These are phyloP conservation scores for Arabidopsis hybrid DNA, from an alignment of 441 rosid genomes.

Conservation along the genomic window DNA sequence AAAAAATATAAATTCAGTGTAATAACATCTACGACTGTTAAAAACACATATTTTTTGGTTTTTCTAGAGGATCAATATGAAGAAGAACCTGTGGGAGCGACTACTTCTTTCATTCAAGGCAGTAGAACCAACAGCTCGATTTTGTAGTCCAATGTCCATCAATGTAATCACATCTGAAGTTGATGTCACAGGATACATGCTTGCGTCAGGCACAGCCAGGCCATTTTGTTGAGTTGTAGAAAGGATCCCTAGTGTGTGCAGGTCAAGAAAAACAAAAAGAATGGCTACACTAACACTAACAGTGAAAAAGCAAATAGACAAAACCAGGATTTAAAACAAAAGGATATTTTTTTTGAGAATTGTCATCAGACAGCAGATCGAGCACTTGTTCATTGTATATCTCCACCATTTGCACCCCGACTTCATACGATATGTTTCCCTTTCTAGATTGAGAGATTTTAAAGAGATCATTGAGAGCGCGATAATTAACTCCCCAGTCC, in stretches of 20 bases:
- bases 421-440: constrained; percentile 57
- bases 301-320: not conserved
- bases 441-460: constrained; percentile 59
- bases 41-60: not conserved
- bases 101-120: constrained; percentile 76
- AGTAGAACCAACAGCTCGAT: constrained; percentile 62
- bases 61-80: constrained; percentile 9
- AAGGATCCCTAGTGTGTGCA: constrained; percentile 62
- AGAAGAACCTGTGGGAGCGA: constrained; percentile 68
- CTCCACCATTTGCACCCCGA: constrained; percentile 78
- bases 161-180: constrained; percentile 63
- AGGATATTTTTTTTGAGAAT: constrained; percentile 74
- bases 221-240: constrained; percentile 55
- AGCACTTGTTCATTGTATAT: constrained; percentile 81
- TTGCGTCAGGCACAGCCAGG: constrained; percentile 75
- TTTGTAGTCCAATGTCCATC: constrained; percentile 62
- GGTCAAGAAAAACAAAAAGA: constrained; percentile 51
- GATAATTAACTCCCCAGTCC: constrained; percentile 69
- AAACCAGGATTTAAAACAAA: constrained; percentile 19
- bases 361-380: constrained; percentile 56
- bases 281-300: constrained; percentile 22
- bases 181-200: constrained; percentile 60
- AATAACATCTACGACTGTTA: not conserved
- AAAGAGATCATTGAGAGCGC: constrained; percentile 67
- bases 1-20: constrained; percentile 1